Conservation (phyloP, 495 filamentous ascomycete species). For the Letharia columbiana region DNA sequence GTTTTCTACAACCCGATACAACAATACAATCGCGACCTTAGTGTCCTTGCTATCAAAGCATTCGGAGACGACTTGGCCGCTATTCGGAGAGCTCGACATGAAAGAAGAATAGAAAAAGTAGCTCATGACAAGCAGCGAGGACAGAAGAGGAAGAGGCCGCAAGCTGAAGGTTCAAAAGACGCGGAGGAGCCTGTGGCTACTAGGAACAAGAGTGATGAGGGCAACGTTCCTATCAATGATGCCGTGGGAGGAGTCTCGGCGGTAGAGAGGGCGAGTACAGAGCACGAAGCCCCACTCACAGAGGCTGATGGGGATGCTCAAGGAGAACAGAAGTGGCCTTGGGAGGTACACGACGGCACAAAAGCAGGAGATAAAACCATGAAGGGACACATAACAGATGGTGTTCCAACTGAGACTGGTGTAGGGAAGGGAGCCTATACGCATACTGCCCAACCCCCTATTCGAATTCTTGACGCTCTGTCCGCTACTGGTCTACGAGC, state of each 20-base stretch:
- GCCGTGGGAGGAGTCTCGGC: neutral
- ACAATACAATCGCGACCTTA: conserved; percentile 95
- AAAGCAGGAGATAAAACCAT: neutral
- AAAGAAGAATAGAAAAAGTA: conserved; percentile 26
- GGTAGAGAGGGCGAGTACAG: neutral
- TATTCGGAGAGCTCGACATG: conserved; percentile 27
- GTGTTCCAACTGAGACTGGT: neutral
- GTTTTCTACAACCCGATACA: conserved; percentile 99
- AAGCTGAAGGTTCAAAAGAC: conserved; percentile 6
- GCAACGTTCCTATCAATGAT: neutral
- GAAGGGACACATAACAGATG: neutral
- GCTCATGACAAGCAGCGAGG: conserved; percentile 15
- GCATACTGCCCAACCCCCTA: conserved; percentile 28
- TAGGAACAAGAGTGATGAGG: neutral
- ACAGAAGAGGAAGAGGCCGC: conserved; percentile 26
- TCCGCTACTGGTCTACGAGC: conserved; percentile 92
- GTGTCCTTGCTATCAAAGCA: conserved; percentile 77
- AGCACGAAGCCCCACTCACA: neutral
- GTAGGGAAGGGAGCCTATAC: conserved; percentile 7
- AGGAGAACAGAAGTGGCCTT: neutral
- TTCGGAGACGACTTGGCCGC: conserved; percentile 62
- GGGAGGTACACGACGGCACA: neutral
- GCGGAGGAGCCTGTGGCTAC: conserved; percentile 13
- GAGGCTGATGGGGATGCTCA: neutral
- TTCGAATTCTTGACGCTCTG: conserved; percentile 86